Percentiles rank a stretch among this genome's conserved stretches.
Evolutionary conservation across 768 basidiomycete species (phyloP).

Genomic region (Collybia sp.): DNA sequence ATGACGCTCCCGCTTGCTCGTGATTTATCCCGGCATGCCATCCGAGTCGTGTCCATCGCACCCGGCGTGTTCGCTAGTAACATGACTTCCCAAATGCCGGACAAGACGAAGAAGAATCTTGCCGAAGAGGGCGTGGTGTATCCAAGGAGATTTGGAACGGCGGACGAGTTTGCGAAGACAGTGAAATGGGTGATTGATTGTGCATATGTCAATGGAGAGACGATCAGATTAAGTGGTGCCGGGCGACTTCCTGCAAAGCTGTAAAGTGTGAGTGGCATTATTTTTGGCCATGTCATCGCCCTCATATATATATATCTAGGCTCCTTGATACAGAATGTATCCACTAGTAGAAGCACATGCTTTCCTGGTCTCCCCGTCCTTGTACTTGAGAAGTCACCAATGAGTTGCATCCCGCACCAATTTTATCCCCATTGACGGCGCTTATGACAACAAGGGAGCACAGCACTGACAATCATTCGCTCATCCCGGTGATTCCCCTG

Average conservation of each 20-base stretch:
- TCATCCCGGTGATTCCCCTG: too few relatives aligned
- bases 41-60: slow-evolving; percentile 54
- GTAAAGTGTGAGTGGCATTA: too few relatives aligned
- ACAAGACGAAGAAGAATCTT: slow-evolving; percentile 32
- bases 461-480: too few relatives aligned
- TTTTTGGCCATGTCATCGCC: too few relatives aligned
- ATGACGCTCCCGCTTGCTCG: slow-evolving; percentile 62
- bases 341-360: too few relatives aligned
- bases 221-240: slow-evolving; percentile 42
- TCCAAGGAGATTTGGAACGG: slow-evolving; percentile 43
- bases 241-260: slow-evolving; percentile 25
- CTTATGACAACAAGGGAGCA: too few relatives aligned
- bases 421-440: too few relatives aligned
- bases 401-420: too few relatives aligned
- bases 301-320: too few relatives aligned
- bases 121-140: slow-evolving; percentile 38
- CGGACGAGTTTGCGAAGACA: slow-evolving; percentile 48
- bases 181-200: slow-evolving; percentile 48
- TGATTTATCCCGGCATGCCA: slow-evolving; percentile 47
- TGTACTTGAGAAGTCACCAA: too few relatives aligned
- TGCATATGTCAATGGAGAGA: slow-evolving; percentile 55
- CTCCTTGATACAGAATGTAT: too few relatives aligned
- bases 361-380: too few relatives aligned
- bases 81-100: slow-evolving; percentile 37
- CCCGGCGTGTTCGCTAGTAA: slow-evolving; percentile 37